These are phyloP conservation scores for Paramecium octaurelia DNA, from an alignment of 73 alveolate species.

Conservation along the genomic window DNA sequence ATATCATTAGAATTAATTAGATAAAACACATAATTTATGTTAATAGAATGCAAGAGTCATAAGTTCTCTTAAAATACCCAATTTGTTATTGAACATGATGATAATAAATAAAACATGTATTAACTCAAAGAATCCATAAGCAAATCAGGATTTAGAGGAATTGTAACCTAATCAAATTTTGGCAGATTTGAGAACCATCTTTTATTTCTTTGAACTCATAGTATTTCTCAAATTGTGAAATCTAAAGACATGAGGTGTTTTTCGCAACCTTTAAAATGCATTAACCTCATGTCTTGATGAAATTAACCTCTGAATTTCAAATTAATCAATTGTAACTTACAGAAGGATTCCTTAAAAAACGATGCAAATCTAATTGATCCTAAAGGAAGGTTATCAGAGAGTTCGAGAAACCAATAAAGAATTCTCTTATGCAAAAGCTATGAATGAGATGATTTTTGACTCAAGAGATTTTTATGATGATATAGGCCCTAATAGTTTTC, in stretches of 20 bases:
- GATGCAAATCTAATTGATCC: not conserved
- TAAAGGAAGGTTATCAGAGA: conserved; percentile 5
- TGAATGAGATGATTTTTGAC: conserved; percentile 36
- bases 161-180: conserved; percentile 13
- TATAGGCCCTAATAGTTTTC: not conserved
- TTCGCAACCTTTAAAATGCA: not conserved
- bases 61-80: no score
- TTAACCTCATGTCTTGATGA: not conserved
- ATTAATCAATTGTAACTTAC: not conserved
- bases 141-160: conserved; percentile 15
- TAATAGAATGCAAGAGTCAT: no score
- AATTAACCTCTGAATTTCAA: not conserved
- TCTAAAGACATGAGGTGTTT: not conserved
- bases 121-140: not conserved
- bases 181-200: not conserved
- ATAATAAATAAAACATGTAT: not conserved
- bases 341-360: not conserved
- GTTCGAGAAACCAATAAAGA: not conserved
- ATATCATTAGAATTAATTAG: no score
- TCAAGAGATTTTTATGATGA: conserved; percentile 23
- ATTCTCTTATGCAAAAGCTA: not conserved
- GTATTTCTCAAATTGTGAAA: not conserved
- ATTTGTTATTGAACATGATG: not conserved
- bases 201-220: not conserved
- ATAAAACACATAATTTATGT: no score